Evolutionary conservation across 179 eudicot genomes (phyloP).

Genomic region (Silene coronaria): DNA sequence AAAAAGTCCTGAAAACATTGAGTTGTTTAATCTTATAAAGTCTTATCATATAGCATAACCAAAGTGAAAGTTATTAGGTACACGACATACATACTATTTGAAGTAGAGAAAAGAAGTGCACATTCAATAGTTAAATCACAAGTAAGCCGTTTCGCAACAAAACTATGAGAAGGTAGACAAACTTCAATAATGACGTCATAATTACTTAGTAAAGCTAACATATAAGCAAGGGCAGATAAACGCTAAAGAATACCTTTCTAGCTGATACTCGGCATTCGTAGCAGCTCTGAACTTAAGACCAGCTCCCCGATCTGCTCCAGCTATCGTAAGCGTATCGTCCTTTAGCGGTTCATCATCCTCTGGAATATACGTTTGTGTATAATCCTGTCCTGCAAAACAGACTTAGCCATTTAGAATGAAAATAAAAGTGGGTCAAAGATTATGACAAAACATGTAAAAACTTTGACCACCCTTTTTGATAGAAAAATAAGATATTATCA

Average conservation of each 20-base stretch:
- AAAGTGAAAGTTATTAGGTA: conserved; percentile 7
- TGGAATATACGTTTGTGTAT: conserved; percentile 54
- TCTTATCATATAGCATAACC: no score
- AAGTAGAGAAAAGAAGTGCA: background rate
- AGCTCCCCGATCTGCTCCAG: conserved; percentile 42
- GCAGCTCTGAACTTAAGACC: conserved; percentile 73
- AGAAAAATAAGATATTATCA: background rate
- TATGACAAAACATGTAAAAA: background rate
- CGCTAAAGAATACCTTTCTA: conserved; percentile 50
- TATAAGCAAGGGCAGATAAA: background rate
- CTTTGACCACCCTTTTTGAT: background rate
- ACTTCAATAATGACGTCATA: background rate
- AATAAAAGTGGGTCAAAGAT: background rate
- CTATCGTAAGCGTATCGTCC: conserved; percentile 37
- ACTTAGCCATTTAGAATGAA: conserved; percentile 5
- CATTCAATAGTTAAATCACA: background rate
- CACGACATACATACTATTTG: background rate
- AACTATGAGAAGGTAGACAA: background rate
- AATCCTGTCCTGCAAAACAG: conserved; percentile 48
- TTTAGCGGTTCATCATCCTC: conserved; percentile 45
- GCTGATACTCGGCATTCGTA: conserved; percentile 48
- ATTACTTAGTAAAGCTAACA: background rate
- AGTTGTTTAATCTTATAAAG: no score
- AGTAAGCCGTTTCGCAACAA: background rate
- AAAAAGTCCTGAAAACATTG: no score